Percentiles rank a stretch among this genome's conserved stretches.
These are phyloP conservation scores for Komagataella pseudopastoris DNA, from an alignment of 805 yeast genomes.

Conservation along the genomic window DNA sequence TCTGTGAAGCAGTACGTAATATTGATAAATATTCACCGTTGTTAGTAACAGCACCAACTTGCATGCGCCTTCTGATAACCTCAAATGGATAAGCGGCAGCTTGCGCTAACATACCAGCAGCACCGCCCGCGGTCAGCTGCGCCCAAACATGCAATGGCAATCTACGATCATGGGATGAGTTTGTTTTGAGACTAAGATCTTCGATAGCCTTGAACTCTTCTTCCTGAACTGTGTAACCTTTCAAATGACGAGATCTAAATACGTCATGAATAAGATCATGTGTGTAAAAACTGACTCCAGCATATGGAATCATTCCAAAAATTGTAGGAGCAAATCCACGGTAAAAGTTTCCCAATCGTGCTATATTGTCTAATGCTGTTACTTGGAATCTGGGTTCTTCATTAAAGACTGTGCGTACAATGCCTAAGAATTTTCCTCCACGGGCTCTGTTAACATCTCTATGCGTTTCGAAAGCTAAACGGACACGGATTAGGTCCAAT, in stretches of 20 bases:
- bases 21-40: conserved; percentile 45
- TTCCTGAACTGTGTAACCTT: conserved; percentile 33
- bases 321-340: conserved; percentile 92
- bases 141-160: conserved; percentile 82
- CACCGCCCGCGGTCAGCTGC: conserved; percentile 84
- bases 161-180: conserved; percentile 27
- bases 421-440: conserved; percentile 18
- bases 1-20: conserved; percentile 37
- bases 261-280: conserved; percentile 87
- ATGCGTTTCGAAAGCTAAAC: conserved; percentile 80
- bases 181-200: conserved; percentile 7
- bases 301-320: conserved; percentile 93
- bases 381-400: conserved; percentile 18
- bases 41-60: conserved; percentile 66
- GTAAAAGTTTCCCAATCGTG: conserved; percentile 58
- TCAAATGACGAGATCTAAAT: conserved; percentile 46
- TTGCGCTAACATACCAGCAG: conserved; percentile 92
- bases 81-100: conserved; percentile 96
- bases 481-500: conserved; percentile 75
- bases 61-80: conserved; percentile 88
- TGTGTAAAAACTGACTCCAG: conserved; percentile 92
- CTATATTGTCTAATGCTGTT: conserved; percentile 18
- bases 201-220: not conserved
- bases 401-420: conserved; percentile 15
- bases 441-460: conserved; percentile 11